Evolutionary conservation across 257 asterid species (phyloP).

Genomic region (Plantago major): DNA sequence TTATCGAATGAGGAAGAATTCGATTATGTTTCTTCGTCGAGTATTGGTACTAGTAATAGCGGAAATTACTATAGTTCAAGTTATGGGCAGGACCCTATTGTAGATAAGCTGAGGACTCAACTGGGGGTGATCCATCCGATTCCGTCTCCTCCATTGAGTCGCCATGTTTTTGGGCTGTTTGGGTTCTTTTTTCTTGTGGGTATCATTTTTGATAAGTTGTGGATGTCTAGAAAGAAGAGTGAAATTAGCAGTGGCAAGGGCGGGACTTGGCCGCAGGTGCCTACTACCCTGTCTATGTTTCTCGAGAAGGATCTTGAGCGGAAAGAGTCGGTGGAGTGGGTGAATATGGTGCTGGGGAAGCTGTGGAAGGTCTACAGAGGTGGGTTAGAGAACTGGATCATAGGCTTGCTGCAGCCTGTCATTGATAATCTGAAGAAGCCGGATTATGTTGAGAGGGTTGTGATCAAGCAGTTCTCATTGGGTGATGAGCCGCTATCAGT

Average conservation of each 20-base stretch:
- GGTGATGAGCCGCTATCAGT: slow-evolving; percentile 88
- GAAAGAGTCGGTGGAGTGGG: slow-evolving; percentile 92
- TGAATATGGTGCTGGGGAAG: slow-evolving; percentile 85
- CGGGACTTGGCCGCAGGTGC: slow-evolving; percentile 55
- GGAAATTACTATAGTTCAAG: slow-evolving; percentile 47
- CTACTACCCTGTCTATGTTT: slow-evolving; percentile 47
- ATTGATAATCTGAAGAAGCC: slow-evolving; percentile 80
- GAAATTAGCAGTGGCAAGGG: slow-evolving; percentile 23
- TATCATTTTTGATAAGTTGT: slow-evolving; percentile 79
- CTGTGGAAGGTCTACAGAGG: slow-evolving; percentile 78
- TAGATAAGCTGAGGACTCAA: slow-evolving; percentile 87
- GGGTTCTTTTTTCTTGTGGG: slow-evolving; percentile 89
- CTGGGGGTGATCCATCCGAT: slow-evolving; percentile 89
- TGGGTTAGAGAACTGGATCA: slow-evolving; percentile 77
- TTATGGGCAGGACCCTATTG: slow-evolving; percentile 83
- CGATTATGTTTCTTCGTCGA: slow-evolving; percentile 28
- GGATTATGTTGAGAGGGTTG: slow-evolving; percentile 79
- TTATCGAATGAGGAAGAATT: slow-evolving; percentile 45
- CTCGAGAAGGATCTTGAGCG: slow-evolving; percentile 84
- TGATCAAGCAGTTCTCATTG: slow-evolving; percentile 73
- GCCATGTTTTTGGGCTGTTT: slow-evolving; percentile 57
- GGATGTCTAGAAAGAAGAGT: slow-evolving; percentile 63
- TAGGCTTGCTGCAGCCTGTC: slow-evolving; percentile 81
- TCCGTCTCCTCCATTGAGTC: slow-evolving; percentile 73
- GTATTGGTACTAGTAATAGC: slow-evolving; percentile 16